phyloP scores from a whole-genome alignment of 495 filamentous ascomycete species.

The Aspergillus affinis region DNA sequence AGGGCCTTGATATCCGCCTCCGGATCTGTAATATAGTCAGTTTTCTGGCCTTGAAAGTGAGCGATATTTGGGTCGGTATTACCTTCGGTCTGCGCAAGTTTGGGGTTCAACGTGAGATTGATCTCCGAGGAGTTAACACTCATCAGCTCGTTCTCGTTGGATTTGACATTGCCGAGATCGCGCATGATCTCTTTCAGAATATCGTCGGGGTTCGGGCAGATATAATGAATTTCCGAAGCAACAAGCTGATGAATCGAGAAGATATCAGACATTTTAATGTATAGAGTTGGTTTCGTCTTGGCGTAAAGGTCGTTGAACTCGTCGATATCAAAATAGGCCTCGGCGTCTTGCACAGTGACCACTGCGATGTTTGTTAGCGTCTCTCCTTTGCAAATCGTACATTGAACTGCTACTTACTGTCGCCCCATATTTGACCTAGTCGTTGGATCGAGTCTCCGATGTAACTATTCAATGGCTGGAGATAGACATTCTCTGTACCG shows the following conservation, averaged over 20 bases:
- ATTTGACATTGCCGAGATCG: slow-evolving; percentile 92
- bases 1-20: slow-evolving; percentile 87
- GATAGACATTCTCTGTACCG: slow-evolving; percentile 89
- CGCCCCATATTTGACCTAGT: slow-evolving; percentile 70
- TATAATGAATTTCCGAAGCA: slow-evolving; percentile 68
- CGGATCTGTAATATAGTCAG: slow-evolving; percentile 57
- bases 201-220: slow-evolving; percentile 81
- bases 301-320: slow-evolving; percentile 98
- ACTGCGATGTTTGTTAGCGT: slow-evolving; percentile 47
- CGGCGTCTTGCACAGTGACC: slow-evolving; percentile 79
- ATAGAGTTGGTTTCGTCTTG: slow-evolving; percentile 91
- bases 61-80: slow-evolving; percentile 13
- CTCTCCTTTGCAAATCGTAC: slow-evolving; percentile 10
- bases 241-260: slow-evolving; percentile 94
- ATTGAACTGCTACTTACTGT: slow-evolving; percentile 44
- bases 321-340: slow-evolving; percentile 94
- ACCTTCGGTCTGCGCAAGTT: slow-evolving; percentile 83
- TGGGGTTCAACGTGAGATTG: slow-evolving; percentile 84
- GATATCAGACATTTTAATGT: slow-evolving; percentile 97
- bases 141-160: slow-evolving; percentile 89
- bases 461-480: slow-evolving; percentile 91
- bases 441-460: slow-evolving; percentile 82
- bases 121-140: slow-evolving; percentile 88
- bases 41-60: background rate
- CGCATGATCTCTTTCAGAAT: slow-evolving; percentile 86